Evolutionary conservation across 345 rosid genomes (phyloP).

Genomic region (Eucalyptus marginata): DNA sequence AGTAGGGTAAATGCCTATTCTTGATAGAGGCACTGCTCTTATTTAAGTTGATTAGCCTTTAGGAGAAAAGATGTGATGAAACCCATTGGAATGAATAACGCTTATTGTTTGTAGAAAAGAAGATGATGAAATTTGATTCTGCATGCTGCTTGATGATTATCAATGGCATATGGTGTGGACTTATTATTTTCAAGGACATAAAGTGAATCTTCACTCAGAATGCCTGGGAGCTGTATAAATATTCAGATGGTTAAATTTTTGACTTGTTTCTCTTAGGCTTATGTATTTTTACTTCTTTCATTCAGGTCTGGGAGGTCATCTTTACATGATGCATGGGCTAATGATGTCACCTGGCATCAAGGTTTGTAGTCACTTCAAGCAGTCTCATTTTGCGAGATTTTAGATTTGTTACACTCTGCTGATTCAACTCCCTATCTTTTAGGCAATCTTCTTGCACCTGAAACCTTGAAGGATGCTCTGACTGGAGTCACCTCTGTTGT

Average conservation of each 20-base stretch:
- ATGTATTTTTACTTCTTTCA: background rate
- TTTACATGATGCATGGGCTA: slow-evolving; percentile 67
- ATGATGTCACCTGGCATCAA: slow-evolving; percentile 72
- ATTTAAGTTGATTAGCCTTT: background rate
- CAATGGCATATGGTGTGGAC: background rate
- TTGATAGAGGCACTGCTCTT: background rate
- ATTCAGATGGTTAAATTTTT: background rate
- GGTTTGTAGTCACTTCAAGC: slow-evolving; percentile 23
- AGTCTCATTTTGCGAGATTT: background rate
- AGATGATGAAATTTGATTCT: background rate
- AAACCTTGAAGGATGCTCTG: slow-evolving; percentile 76
- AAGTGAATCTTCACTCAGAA: background rate
- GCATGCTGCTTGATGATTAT: background rate
- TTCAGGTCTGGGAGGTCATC: slow-evolving; percentile 80
- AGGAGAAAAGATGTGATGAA: background rate
- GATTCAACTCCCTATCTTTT: background rate
- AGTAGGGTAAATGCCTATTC: background rate
- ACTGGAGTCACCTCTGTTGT: slow-evolving; percentile 83
- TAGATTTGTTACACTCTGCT: background rate
- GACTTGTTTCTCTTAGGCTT: background rate
- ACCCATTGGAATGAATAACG: background rate
- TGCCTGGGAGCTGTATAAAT: background rate
- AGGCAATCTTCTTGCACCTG: slow-evolving; percentile 82
- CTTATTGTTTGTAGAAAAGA: background rate
- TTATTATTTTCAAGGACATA: background rate